Percentiles rank a stretch among this genome's conserved stretches.
Conservation (phyloP, 164 flowering plant species). For the Platanus orientalis region DNA sequence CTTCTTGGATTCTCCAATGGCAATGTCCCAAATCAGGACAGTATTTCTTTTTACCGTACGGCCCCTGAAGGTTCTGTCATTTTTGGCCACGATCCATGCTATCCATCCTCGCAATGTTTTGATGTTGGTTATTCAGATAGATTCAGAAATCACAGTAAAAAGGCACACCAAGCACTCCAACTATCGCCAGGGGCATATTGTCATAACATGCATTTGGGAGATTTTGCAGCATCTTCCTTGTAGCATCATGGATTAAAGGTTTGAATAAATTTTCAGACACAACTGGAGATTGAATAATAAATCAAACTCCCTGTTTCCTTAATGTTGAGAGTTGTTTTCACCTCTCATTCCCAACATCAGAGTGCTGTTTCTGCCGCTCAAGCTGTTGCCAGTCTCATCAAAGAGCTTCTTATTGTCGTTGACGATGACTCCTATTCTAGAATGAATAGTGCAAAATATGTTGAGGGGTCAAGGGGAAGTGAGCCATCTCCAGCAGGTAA, state of each 20-base stretch:
- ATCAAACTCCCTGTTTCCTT: conserved; percentile 10
- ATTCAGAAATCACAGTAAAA: conserved; percentile 14
- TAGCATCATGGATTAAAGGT: conserved; percentile 12
- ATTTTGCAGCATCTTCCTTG: conserved; percentile 13
- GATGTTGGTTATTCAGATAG: conserved; percentile 22
- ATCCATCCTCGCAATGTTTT: conserved; percentile 14
- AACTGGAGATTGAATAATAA: conserved; percentile 15
- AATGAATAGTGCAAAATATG: conserved; percentile 5
- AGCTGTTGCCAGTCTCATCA: conserved; percentile 12
- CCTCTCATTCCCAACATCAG: too few species aligned
- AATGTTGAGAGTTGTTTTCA: too few species aligned
- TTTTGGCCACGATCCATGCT: conserved; percentile 19
- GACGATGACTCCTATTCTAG: conserved; percentile 29
- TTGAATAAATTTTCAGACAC: too few species aligned
- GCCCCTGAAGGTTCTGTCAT: conserved; percentile 29
- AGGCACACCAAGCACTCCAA: conserved; percentile 13
- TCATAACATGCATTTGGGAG: conserved; percentile 16
- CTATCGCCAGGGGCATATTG: conserved; percentile 11
- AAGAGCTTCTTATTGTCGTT: conserved; percentile 54
- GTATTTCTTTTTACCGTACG: conserved; percentile 14
- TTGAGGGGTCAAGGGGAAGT: conserved; percentile 15
- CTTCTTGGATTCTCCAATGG: conserved; percentile 20
- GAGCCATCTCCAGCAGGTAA: conserved; percentile 17
- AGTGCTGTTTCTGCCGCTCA: conserved; percentile 17
- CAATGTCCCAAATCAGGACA: conserved; percentile 18